Evolutionary conservation across 768 basidiomycete species (phyloP), one percentile per base, ranked within the genome.

Genomic region (Pulveroboletus frians): DNA sequence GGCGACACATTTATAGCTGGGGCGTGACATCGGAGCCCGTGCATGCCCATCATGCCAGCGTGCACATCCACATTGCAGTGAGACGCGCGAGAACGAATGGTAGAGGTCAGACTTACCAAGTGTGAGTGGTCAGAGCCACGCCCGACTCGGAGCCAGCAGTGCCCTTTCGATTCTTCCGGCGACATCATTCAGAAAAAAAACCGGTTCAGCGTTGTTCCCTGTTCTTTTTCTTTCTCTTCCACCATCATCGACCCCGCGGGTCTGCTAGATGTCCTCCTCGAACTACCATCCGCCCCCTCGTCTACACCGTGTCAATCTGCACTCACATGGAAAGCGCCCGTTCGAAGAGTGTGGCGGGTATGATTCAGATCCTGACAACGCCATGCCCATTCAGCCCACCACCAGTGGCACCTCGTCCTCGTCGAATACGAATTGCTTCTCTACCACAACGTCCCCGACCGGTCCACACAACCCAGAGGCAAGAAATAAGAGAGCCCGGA

Each of bases 401-500:
- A 42, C 60, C 9, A 67, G 60, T 52, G 65, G 62, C 50, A 62
- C 65, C n/a, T 53, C 59, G n/a, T 52, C 53, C 20, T 54, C 66
- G 14, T 51, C 55, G 9, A 49, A 34, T 40, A 44, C 36, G 30
- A 49, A 23, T 29, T 60, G 49, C 34, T 51, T 55, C 18, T 23
- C 59, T 13, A 14, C 61, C 2, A 20, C 49, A 21, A 8, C 48
- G 21, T 44, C 34, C 3, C 32, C 47, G 5, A 20, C 43, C 34
- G 45, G 46, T 60, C 56, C 59, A 64, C 69, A 61, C 44, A 69
- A 69, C 56, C 70, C 72, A 40, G 75, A 76, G 55, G 71, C 78
- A 47, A 75, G 79, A 50, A 80, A 75, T 52, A 83, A 83, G 65
- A 67, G 81, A 29, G 77, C 81, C 4, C 68, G 81, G 39, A 81